Evolutionary conservation across 495 filamentous ascomycete species (phyloP).

Genomic region (Ascodesmis nigricans): DNA sequence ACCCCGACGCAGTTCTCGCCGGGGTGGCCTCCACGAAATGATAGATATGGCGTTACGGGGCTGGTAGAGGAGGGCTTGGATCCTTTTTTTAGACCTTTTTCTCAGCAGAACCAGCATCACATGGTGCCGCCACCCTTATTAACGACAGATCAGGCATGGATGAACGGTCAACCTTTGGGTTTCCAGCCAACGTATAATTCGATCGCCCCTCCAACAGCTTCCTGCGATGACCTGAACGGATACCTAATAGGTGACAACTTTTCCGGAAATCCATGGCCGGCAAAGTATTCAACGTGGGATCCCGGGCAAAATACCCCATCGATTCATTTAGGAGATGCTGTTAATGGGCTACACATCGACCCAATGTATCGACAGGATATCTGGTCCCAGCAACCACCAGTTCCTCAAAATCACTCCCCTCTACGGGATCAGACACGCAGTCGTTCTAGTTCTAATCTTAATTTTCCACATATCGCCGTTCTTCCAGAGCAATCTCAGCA

Average conservation of each 20-base stretch:
- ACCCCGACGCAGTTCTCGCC: constrained; percentile 9
- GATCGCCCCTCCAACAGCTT: constrained; percentile 18
- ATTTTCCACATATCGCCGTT: neutral
- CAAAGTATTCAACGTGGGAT: constrained; percentile 15
- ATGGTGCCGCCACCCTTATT: constrained; percentile 14
- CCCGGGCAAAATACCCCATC: constrained; percentile 9
- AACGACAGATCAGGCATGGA: constrained; percentile 10
- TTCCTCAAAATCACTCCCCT: neutral
- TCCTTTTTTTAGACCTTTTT: constrained; percentile 42
- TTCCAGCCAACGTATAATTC: constrained; percentile 19
- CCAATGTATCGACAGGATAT: neutral
- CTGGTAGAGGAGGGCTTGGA: constrained; percentile 52
- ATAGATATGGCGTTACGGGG: constrained; percentile 44
- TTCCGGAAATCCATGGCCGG: constrained; percentile 17
- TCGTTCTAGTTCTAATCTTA: neutral
- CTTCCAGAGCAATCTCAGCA: constrained; percentile 7
- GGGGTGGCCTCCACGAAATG: constrained; percentile 13
- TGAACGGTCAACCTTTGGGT: constrained; percentile 9
- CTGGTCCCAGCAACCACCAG: constrained; percentile 2
- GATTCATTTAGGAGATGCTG: constrained; percentile 15
- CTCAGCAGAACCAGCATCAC: constrained; percentile 17
- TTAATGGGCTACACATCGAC: constrained; percentile 13
- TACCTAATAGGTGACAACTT: constrained; percentile 16
- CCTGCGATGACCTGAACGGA: constrained; percentile 17
- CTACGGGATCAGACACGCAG: neutral